Base-by-base conservation (phyloP, 768 basidiomycete genomes). In the Auricularia cornea region DNA sequence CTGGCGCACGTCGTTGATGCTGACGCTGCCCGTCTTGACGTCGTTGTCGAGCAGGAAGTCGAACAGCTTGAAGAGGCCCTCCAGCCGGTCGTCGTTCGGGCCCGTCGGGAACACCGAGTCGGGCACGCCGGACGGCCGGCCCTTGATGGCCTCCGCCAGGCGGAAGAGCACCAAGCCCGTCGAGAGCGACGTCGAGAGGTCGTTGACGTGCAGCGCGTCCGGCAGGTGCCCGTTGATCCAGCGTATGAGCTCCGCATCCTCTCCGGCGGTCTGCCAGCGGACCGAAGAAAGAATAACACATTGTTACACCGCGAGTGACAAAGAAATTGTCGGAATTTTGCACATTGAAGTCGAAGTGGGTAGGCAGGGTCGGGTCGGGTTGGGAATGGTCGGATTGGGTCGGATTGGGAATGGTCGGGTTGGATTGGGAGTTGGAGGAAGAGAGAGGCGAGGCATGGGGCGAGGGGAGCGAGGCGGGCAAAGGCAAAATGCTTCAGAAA, bases 11-110 rank as follows among this genome's bases (percentile, higher is more conserved):
- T 98, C 96, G 71, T 96, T 96, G 75, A 97, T 95, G 68, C 90
- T 94, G 33, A 98, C 88, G 65, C 86, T 84, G 10, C 90, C 94
- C 80, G 96, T 91, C 76, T 89, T 89, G 63, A 95, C 86, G 59
- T 94, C 94, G 65, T 93, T 92, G 69, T 95, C 93, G 57, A 98
- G 81, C 62, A 97, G 75, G 75, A 92, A 94, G 75, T 98, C 95
- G 75, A 97, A 96, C 62, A 96, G 77, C 63, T 84, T 81, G 78
- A 96, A 94, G 31, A 96, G 78, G 18, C 94, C 92, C 30, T 93
- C 91, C 16, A 96, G 77, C 67, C 89, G 90, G 67, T 95, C 89
- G 70, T 94, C 89, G 65, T 80, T 78, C 14, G 81, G 74, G 44
- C 81, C 82, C 10, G 77, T 72, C 2, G 88, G 88, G 78, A 96